Evolutionary conservation across 2,329 filamentous ascomycete species (phyloP), one percentile per base, ranked within the genome.

Genomic region (Polytolypa hystricis): DNA sequence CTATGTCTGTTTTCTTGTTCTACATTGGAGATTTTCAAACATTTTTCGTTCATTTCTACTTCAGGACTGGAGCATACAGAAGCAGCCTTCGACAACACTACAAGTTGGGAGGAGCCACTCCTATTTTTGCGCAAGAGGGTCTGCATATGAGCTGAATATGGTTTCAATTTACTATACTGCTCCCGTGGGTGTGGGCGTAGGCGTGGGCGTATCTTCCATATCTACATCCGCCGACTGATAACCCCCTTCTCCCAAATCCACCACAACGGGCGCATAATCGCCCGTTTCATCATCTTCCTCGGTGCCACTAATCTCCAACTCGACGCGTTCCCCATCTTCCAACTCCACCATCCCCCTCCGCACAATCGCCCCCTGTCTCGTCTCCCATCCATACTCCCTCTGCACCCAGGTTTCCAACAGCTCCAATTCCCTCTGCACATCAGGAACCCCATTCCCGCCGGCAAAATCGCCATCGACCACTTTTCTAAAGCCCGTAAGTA

Each of bases 211-310:
- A 15, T 33, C 36, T 20, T 15, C 15, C 36, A 42, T 33, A 28
- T 39, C 37, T 23, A 35, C 16, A 37, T 40, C 33, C 19, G 25
- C 12, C 16, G 16, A 10, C 5, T n/a, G 17, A 4, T 31, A 18
- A 11, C 28, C 26, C 15, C 11, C 26, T 4, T 31, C 33, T 8
- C 26, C 34, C 30, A 61, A 37, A 41, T 79, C 71, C 14, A 80
- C 74, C 20, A 80, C 55, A 25, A 70, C 60, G 14, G 76, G 76
- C 19, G 75, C 75, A 62, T 75, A 79, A 46, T 80, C 75, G 8
- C 76, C 76, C 9, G 65, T 69, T 54, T 79, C 75, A 34, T 79
- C 74, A 14, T 78, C 73, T 47, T 73, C 71, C 30, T 77, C 74
- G 26, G 60, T 57, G 10, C 61, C 66, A 14, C 61, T 58, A 43